Evolutionary conservation across 2,329 filamentous ascomycete species (phyloP).

Genomic region (Helicocarpus griseus): DNA sequence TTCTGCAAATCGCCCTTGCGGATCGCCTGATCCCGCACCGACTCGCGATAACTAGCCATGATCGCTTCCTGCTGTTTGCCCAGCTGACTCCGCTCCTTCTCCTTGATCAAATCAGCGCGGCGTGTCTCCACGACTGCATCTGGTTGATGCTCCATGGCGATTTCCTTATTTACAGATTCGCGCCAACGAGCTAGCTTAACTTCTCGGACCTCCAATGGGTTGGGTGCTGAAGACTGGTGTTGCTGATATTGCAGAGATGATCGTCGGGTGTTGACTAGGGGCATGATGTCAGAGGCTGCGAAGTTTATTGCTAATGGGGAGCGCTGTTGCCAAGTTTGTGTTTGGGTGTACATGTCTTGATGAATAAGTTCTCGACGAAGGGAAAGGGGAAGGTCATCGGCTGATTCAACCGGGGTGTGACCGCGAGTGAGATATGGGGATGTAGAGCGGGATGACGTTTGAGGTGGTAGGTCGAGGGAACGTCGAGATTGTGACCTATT

Average conservation of each 20-base stretch:
- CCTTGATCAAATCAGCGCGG: slow-evolving; percentile 44
- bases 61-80: slow-evolving; percentile 49
- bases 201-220: slow-evolving; percentile 24
- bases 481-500: not conserved
- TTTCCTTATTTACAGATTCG: slow-evolving; percentile 53
- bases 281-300: not conserved
- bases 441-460: no score
- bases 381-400: slow-evolving; percentile 62
- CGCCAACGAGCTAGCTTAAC: slow-evolving; percentile 58
- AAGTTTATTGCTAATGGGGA: not conserved
- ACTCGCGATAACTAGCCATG: slow-evolving; percentile 50
- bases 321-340: not conserved
- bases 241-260: not conserved
- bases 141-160: slow-evolving; percentile 33
- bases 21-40: slow-evolving; percentile 65
- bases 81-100: slow-evolving; percentile 54
- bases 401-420: not conserved
- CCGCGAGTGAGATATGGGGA: not conserved
- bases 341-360: slow-evolving; percentile 30
- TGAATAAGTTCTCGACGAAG: slow-evolving; percentile 54
- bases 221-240: not conserved
- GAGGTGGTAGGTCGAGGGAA: not conserved
- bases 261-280: not conserved
- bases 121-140: slow-evolving; percentile 27
- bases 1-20: slow-evolving; percentile 64